Percentiles rank a stretch among this genome's conserved stretches.
Evolutionary conservation across 495 filamentous ascomycete species (phyloP).

Genomic region (Echria macrotheca): DNA sequence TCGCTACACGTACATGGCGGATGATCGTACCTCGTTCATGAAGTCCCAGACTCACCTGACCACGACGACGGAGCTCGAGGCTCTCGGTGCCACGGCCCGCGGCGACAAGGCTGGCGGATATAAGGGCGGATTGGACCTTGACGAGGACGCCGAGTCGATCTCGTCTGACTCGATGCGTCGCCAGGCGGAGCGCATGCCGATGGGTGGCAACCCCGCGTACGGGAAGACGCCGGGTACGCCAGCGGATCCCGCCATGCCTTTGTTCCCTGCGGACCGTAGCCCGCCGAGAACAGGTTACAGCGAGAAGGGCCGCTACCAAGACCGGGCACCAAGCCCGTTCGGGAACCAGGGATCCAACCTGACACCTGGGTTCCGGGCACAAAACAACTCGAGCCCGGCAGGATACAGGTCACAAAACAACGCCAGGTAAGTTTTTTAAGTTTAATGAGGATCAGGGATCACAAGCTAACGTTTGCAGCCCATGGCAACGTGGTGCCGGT

Average conservation of each 20-base stretch:
- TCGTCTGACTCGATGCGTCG: conserved; percentile 31
- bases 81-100: conserved; percentile 85
- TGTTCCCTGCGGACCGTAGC: conserved; percentile 12
- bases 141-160: conserved; percentile 58
- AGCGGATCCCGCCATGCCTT: conserved; percentile 9
- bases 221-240: conserved; percentile 6
- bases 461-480: too few relatives aligned
- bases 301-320: background rate
- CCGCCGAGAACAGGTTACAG: background rate
- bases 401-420: conserved; percentile 6
- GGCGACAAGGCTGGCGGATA: conserved; percentile 73
- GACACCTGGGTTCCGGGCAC: conserved; percentile 7
- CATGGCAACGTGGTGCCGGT: conserved; percentile 52
- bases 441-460: too few relatives aligned
- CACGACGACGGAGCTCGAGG: conserved; percentile 76
- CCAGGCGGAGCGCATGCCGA: conserved; percentile 8
- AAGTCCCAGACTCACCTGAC: conserved; percentile 90
- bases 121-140: conserved; percentile 57
- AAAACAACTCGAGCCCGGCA: conserved; percentile 33
- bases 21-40: conserved; percentile 96
- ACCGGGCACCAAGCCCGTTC: background rate
- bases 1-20: conserved; percentile 93
- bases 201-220: conserved; percentile 8
- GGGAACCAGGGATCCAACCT: background rate
- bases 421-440: conserved; percentile 6